Conservation (phyloP, 1,284 basidiomycete genomes). For the Tilletia caries region DNA sequence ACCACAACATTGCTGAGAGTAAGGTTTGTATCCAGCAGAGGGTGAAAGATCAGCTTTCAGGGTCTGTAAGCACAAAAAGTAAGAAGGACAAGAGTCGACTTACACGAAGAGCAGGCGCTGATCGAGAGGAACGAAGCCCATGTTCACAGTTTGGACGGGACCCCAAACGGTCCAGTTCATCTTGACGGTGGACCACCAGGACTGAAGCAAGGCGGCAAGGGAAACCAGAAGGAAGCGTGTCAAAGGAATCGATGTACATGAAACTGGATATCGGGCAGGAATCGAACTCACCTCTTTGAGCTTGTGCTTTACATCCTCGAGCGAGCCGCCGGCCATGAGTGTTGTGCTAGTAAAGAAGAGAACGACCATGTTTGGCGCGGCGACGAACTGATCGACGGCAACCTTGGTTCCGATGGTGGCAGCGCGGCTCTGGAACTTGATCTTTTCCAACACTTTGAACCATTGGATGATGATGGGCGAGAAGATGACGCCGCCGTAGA, state of each 20-base stretch:
- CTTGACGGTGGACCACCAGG: slow-evolving; percentile 39
- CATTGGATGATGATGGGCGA: slow-evolving; percentile 36
- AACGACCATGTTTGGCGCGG: slow-evolving; percentile 29
- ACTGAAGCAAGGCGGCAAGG: too few relatives aligned
- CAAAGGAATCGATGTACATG: neutral
- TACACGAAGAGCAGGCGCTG: slow-evolving; percentile 42
- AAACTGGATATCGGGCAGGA: too few relatives aligned
- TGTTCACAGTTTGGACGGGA: slow-evolving; percentile 42
- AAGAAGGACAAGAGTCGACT: slow-evolving; percentile 16
- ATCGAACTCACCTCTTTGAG: slow-evolving; percentile 21
- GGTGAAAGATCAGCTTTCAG: too few relatives aligned
- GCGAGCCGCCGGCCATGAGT: slow-evolving; percentile 27
- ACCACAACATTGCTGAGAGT: neutral
- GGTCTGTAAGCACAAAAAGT: neutral
- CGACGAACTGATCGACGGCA: slow-evolving; percentile 36
- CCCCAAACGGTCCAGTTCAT: slow-evolving; percentile 42
- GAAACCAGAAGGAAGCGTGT: neutral
- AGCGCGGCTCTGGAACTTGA: slow-evolving; percentile 21
- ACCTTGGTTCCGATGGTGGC: slow-evolving; percentile 38
- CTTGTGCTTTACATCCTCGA: slow-evolving; percentile 29
- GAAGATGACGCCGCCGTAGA: slow-evolving; percentile 45
- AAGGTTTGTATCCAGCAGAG: too few relatives aligned
- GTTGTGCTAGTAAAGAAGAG: slow-evolving; percentile 39
- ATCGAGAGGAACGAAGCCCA: slow-evolving; percentile 33
- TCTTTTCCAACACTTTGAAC: slow-evolving; percentile 38